phyloP scores from a whole-genome alignment of 805 yeast species.

The Saturnispora kantuleensis region DNA sequence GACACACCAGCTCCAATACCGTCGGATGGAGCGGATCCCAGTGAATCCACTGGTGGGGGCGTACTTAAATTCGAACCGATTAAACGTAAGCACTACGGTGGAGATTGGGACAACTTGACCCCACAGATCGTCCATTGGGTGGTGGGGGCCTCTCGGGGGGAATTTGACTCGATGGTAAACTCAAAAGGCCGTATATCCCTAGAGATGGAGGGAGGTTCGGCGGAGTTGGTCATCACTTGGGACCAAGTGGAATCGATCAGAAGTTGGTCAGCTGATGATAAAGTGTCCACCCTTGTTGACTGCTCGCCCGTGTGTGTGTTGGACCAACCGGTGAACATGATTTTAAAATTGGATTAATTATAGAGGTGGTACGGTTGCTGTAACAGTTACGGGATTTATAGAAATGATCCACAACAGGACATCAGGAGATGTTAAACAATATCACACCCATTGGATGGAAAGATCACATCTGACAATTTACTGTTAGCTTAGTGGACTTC shows the following conservation, averaged over 20 bases:
- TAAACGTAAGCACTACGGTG: conserved; percentile 18
- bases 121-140: conserved; percentile 18
- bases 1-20: conserved; percentile 7
- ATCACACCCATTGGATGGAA: no score
- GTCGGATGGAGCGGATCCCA: neutral
- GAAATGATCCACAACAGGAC: no score
- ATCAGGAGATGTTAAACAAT: no score
- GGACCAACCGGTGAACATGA: no score
- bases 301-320: no score
- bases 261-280: neutral
- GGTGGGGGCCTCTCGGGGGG: conserved; percentile 11
- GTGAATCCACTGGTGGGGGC: neutral
- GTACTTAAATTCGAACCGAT: conserved; percentile 4
- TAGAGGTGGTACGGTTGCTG: no score
- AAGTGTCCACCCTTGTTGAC: no score
- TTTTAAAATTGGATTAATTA: no score
- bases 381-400: no score
- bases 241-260: neutral
- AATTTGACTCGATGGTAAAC: conserved; percentile 11
- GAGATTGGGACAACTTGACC: conserved; percentile 16
- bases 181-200: neutral
- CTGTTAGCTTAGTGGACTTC: no score
- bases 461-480: no score
- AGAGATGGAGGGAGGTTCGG: no score
- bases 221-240: neutral